Conservation (phyloP, 495 filamentous ascomycete species). For the Podospora fimiseda region DNA sequence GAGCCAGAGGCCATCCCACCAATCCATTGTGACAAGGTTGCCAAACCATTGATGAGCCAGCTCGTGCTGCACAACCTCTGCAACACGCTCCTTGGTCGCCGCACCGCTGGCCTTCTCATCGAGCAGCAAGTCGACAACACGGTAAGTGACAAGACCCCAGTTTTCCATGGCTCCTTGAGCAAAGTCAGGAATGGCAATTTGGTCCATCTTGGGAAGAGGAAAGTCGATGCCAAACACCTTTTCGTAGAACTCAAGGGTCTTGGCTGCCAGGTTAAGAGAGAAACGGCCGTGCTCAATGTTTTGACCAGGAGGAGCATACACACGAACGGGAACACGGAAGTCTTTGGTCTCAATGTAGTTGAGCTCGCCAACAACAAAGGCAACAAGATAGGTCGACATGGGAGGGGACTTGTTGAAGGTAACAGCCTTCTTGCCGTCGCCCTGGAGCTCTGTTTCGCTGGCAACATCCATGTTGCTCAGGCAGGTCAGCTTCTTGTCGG, state of each 20-base stretch:
- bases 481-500: conserved; percentile 66
- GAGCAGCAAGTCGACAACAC: conserved; percentile 82
- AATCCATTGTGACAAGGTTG: conserved; percentile 98
- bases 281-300: conserved; percentile 63
- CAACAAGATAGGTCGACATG: conserved; percentile 75
- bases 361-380: conserved; percentile 70
- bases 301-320: conserved; percentile 58
- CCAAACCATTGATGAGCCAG: conserved; percentile 99
- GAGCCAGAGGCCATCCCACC: conserved; percentile 98
- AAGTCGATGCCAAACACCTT: conserved; percentile 67
- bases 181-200: conserved; percentile 96
- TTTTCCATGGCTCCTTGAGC: conserved; percentile 96
- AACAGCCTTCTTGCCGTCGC: conserved; percentile 58
- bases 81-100: conserved; percentile 87
- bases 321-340: conserved; percentile 68
- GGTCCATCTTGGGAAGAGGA: conserved; percentile 86
- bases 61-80: conserved; percentile 94
- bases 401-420: conserved; percentile 66
- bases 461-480: conserved; percentile 77
- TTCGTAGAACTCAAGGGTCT: conserved; percentile 66
- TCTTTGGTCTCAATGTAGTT: conserved; percentile 67
- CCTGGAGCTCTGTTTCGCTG: conserved; percentile 53
- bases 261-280: conserved; percentile 61
- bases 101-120: conserved; percentile 89
- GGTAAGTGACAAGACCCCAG: conserved; percentile 95